Evolutionary conservation across 176 grass and related monocot species (phyloP).

Genomic region (Avena sativa): DNA sequence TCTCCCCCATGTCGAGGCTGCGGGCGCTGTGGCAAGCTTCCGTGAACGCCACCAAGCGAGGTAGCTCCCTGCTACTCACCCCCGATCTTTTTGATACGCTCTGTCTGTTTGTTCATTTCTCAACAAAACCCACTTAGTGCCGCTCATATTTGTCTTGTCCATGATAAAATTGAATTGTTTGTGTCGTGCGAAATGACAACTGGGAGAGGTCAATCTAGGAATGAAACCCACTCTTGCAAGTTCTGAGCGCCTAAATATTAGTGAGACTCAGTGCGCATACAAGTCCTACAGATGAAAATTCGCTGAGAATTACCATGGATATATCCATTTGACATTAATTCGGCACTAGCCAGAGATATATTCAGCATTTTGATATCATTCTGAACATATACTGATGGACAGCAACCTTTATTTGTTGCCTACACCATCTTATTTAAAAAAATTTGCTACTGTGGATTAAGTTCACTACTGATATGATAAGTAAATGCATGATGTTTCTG

Average conservation of each 20-base stretch:
- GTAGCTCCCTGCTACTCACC: slow-evolving; percentile 34
- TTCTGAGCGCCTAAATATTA: neutral
- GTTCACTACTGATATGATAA: neutral
- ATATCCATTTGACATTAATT: neutral
- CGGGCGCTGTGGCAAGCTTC: slow-evolving; percentile 75
- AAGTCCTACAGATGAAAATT: neutral
- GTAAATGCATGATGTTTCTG: neutral
- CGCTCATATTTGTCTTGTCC: neutral
- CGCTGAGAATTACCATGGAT: neutral
- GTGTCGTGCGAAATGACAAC: neutral
- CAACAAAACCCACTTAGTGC: neutral
- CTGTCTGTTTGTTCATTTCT: slow-evolving; percentile 6
- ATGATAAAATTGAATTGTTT: neutral
- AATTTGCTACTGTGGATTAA: neutral
- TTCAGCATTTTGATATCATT: slow-evolving; percentile 25
- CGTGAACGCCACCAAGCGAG: slow-evolving; percentile 70
- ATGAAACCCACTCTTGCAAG: neutral
- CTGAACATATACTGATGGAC: neutral
- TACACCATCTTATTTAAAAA: neutral
- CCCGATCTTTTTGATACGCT: neutral
- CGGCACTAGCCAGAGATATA: neutral
- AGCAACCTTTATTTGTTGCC: neutral
- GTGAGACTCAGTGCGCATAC: neutral
- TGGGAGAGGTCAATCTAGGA: neutral
- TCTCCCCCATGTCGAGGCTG: slow-evolving; percentile 61